These are phyloP conservation scores for Allium cepa DNA, from an alignment of 106 monocot species.

Conservation along the genomic window DNA sequence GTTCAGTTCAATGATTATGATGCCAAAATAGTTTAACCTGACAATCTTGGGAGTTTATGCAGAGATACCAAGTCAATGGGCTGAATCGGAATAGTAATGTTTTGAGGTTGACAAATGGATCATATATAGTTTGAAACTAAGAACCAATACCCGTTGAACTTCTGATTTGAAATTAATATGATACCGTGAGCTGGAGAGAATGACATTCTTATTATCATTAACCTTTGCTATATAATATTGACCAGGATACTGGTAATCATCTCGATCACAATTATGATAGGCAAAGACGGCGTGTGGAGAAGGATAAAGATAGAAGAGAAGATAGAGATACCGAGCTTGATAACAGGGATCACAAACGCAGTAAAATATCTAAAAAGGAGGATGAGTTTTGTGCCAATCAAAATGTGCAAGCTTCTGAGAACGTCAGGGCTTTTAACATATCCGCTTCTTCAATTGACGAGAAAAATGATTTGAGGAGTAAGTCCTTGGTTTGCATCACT, in stretches of 20 bases:
- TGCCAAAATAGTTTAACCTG: too few relatives aligned
- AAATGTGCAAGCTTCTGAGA: constrained; percentile 47
- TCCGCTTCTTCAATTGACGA: constrained; percentile 78
- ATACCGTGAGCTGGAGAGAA: too few relatives aligned
- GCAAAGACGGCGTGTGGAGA: constrained; percentile 64
- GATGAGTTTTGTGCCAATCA: constrained; percentile 47
- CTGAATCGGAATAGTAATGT: too few relatives aligned
- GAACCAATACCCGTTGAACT: too few relatives aligned
- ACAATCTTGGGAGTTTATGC: too few relatives aligned
- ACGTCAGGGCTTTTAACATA: constrained; percentile 42
- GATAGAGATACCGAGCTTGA: constrained; percentile 74
- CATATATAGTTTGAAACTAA: too few relatives aligned
- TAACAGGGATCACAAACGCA: constrained; percentile 42
- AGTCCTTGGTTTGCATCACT: constrained; percentile 7
- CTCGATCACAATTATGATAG: constrained; percentile 76
- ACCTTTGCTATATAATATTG: too few relatives aligned
- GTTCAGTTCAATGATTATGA: too few relatives aligned
- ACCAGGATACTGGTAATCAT: constrained; percentile 40
- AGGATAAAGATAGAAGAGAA: constrained; percentile 79
- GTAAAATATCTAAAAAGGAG: constrained; percentile 38
- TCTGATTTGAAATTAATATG: too few relatives aligned
- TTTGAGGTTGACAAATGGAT: too few relatives aligned
- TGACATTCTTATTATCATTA: too few relatives aligned
- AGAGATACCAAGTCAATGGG: too few relatives aligned
- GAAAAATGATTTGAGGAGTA: constrained; percentile 81